Evolutionary conservation across 768 basidiomycete species (phyloP).

Genomic region (Mrakia blollopis): DNA sequence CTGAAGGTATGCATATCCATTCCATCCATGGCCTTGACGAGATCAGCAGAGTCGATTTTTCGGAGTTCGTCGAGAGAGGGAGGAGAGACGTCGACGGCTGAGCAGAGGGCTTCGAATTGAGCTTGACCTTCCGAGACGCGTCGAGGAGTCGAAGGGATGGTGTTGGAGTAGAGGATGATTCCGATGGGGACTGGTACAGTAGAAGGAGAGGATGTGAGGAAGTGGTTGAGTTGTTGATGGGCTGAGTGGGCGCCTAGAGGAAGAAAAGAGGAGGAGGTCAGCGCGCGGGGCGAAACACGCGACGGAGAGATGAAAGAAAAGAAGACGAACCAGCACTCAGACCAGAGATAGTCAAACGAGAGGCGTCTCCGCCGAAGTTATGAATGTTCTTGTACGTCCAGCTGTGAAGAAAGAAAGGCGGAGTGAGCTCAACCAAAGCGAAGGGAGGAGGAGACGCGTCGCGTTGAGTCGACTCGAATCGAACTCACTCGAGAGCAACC

Average conservation of each 20-base stretch:
- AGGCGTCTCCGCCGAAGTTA: not conserved
- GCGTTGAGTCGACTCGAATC: not conserved
- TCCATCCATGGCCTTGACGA: slow-evolving; percentile 2
- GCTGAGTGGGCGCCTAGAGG: not conserved
- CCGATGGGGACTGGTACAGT: not conserved
- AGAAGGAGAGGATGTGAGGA: not conserved
- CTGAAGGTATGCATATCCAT: slow-evolving; percentile 17
- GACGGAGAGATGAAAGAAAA: no score
- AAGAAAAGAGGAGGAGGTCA: no score
- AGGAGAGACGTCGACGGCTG: not conserved
- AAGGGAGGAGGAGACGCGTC: no score
- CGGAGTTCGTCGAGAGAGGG: slow-evolving; percentile 6
- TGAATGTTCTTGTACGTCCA: slow-evolving; percentile 10
- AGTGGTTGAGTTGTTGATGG: slow-evolving; percentile 13
- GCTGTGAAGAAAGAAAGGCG: not conserved
- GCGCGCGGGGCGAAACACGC: no score
- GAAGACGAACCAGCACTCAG: not conserved
- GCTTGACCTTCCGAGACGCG: slow-evolving; percentile 4
- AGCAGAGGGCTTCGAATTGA: not conserved
- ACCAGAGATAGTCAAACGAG: not conserved
- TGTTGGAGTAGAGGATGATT: slow-evolving; percentile 22
- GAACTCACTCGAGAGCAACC: slow-evolving; percentile 8
- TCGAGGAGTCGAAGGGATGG: slow-evolving; percentile 9
- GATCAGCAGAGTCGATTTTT: not conserved
- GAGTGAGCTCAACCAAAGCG: no score